Conservation (phyloP, 2,329 filamentous ascomycete species). For the Emergomyces orientalis region DNA sequence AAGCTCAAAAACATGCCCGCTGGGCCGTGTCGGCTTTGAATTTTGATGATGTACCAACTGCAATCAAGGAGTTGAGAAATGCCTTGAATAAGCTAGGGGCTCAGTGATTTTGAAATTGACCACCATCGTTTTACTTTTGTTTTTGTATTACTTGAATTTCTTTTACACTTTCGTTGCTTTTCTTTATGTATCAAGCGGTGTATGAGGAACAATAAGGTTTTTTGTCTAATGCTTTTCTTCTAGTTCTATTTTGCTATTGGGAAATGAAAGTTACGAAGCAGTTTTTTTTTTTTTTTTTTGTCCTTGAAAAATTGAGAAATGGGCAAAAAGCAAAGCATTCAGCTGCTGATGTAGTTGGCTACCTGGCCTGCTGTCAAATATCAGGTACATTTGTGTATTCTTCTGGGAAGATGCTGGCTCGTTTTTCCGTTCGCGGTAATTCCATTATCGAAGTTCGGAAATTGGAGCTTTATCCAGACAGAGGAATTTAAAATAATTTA, state of each 20-base stretch:
- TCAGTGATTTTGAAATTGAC: constrained; percentile 28
- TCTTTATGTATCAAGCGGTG: neutral
- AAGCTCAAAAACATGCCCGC: constrained; percentile 89
- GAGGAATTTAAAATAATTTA: too few species aligned
- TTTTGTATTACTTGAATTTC: neutral
- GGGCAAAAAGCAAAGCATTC: too few species aligned
- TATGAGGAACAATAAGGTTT: neutral
- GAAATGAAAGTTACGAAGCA: too few species aligned
- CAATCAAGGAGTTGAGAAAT: constrained; percentile 69
- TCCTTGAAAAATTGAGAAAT: too few species aligned
- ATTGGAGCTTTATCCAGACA: too few species aligned
- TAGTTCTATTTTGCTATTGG: neutral
- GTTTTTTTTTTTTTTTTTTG: too few species aligned
- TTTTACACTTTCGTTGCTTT: neutral
- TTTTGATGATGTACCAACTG: constrained; percentile 89
- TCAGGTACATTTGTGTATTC: too few species aligned
- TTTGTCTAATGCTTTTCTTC: neutral
- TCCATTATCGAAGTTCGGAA: too few species aligned
- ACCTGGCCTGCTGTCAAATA: too few species aligned
- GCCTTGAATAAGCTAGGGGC: constrained; percentile 65
- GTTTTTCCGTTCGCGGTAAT: too few species aligned
- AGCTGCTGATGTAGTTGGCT: too few species aligned
- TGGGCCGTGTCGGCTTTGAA: constrained; percentile 96
- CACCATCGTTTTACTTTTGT: neutral
- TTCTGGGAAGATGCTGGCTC: too few species aligned